A percentile compares a stretch with the other conserved stretches of the same genome.
Evolutionary conservation across 768 basidiomycete genomes (phyloP).

Genomic region (Naganishia vaughanmartiniae): DNA sequence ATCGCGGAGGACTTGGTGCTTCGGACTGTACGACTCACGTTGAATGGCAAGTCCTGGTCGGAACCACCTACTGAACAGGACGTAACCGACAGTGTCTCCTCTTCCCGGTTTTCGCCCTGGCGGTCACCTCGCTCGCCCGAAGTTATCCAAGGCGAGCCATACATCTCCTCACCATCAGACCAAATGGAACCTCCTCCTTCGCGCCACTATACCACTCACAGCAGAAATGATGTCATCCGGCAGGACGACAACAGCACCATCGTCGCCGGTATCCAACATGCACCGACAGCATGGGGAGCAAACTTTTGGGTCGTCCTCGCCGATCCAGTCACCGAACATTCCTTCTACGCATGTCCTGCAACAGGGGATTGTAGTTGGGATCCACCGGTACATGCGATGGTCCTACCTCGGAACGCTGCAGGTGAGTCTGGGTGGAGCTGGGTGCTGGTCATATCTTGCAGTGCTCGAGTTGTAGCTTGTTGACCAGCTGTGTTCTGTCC

Average conservation of each 20-base stretch:
- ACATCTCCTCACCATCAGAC: background rate
- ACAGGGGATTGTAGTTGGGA: constrained; percentile 93
- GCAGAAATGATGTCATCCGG: too few species aligned
- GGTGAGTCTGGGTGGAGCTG: constrained; percentile 4
- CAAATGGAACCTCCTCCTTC: background rate
- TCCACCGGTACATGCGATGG: constrained; percentile 81
- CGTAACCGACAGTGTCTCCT: background rate
- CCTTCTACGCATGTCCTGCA: constrained; percentile 89
- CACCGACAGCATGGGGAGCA: constrained; percentile 64
- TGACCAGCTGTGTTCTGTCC: too few species aligned
- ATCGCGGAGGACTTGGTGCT: background rate
- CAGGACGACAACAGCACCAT: background rate
- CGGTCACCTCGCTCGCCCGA: background rate
- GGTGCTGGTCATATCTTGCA: too few species aligned
- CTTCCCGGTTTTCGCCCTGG: background rate
- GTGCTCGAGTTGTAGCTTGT: too few species aligned
- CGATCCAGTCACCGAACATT: constrained; percentile 69
- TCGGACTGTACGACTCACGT: background rate
- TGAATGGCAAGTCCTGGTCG: background rate
- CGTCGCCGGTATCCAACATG: constrained; percentile 23
- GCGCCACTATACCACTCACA: too few species aligned
- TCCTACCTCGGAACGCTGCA: constrained; percentile 58
- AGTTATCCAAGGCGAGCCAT: background rate
- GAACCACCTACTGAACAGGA: background rate
- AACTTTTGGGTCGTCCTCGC: constrained; percentile 93